Evolutionary conservation across 257 asterid species (phyloP).

Genomic region (Fraxinus excelsior): DNA sequence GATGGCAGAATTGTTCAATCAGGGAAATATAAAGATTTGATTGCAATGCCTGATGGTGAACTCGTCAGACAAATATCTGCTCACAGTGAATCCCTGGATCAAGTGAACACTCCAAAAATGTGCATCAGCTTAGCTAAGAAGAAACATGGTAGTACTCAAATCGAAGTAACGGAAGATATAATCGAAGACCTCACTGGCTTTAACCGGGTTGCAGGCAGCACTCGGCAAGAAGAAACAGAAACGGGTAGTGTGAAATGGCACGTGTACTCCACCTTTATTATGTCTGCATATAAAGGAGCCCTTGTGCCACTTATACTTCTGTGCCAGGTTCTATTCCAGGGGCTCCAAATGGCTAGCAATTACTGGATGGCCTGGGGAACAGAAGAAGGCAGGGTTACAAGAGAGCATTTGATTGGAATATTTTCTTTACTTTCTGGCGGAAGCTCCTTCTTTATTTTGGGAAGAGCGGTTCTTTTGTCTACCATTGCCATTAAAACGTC

Average conservation of each 20-base stretch:
- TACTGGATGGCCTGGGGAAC: conserved; percentile 95
- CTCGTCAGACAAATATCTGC: conserved; percentile 65
- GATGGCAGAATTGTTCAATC: conserved; percentile 74
- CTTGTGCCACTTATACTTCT: conserved; percentile 70
- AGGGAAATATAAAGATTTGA: conserved; percentile 66
- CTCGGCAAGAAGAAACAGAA: conserved; percentile 53
- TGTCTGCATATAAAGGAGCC: conserved; percentile 73
- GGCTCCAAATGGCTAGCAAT: conserved; percentile 78
- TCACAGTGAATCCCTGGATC: conserved; percentile 56
- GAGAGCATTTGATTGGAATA: conserved; percentile 46
- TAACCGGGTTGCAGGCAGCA: conserved; percentile 29
- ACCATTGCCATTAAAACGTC: conserved; percentile 73
- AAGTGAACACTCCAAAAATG: conserved; percentile 45
- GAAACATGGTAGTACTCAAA: conserved; percentile 29
- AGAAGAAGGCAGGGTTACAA: conserved; percentile 46
- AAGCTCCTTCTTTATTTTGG: conserved; percentile 74
- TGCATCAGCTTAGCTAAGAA: conserved; percentile 26
- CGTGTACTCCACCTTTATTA: conserved; percentile 67
- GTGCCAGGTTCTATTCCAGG: conserved; percentile 76
- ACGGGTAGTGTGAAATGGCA: conserved; percentile 80
- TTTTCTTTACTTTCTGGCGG: conserved; percentile 75
- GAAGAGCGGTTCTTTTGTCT: conserved; percentile 73
- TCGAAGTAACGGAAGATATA: conserved; percentile 40
- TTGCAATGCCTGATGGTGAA: conserved; percentile 59
- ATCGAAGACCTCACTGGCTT: conserved; percentile 42